These are phyloP conservation scores for Cucumis cinereus DNA, from an alignment of 306 rosid species.

Conservation along the genomic window DNA sequence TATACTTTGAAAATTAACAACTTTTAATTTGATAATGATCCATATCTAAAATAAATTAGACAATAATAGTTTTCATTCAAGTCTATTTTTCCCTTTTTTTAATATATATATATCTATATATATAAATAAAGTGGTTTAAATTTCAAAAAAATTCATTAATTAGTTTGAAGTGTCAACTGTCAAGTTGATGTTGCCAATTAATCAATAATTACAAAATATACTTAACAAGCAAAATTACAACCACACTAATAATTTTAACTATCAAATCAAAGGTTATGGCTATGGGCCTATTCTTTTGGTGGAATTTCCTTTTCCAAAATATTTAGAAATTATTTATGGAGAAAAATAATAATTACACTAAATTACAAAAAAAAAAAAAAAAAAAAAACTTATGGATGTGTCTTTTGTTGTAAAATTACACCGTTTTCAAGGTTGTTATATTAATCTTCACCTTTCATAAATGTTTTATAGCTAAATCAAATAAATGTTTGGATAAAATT, in stretches of 20 bases:
- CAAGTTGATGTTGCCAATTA: not conserved
- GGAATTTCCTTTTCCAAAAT: conserved; percentile 7
- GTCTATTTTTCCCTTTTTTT: not conserved
- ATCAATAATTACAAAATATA: not conserved
- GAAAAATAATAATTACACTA: too few relatives aligned
- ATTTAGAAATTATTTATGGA: not conserved
- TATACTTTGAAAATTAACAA: too few relatives aligned
- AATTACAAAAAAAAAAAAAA: too few relatives aligned
- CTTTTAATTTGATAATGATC: too few relatives aligned
- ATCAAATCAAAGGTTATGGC: conserved; percentile 1
- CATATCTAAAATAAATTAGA: too few relatives aligned
- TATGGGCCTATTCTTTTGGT: not conserved
- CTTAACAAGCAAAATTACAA: not conserved
- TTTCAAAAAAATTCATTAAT: not conserved
- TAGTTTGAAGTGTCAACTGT: not conserved
- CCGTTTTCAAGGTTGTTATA: too few relatives aligned
- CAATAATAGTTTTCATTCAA: not conserved
- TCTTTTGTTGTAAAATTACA: too few relatives aligned
- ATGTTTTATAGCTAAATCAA: too few relatives aligned
- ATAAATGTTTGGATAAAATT: too few relatives aligned
- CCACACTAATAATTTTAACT: not conserved
- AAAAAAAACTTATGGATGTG: too few relatives aligned
- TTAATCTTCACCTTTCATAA: too few relatives aligned
- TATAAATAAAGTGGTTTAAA: not conserved
- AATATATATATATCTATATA: too few relatives aligned